These are phyloP conservation scores for Cucurbita maxima DNA, from an alignment of 306 rosid species.

Conservation along the genomic window DNA sequence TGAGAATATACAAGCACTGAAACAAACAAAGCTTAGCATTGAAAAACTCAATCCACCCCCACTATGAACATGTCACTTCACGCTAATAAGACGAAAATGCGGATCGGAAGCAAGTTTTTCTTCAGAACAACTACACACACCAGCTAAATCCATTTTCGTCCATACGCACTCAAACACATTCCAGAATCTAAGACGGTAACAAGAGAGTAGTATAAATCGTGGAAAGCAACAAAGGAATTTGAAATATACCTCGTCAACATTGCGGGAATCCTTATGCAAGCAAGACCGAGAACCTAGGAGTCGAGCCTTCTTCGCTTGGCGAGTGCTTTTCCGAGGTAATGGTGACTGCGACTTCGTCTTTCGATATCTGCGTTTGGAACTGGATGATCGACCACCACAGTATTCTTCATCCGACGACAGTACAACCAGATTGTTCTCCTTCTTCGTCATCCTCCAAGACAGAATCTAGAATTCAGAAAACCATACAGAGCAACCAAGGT, in stretches of 20 bases:
- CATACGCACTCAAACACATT: neutral
- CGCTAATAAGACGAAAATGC: neutral
- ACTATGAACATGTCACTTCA: neutral
- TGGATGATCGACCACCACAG: conserved; percentile 15
- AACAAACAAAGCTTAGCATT: neutral
- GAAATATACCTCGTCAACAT: conserved; percentile 36
- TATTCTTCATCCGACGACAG: conserved; percentile 65
- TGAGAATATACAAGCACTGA: neutral
- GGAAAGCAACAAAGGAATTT: neutral
- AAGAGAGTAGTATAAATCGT: neutral
- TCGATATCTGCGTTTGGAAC: conserved; percentile 14
- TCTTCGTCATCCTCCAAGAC: conserved; percentile 41
- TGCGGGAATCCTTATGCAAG: conserved; percentile 16
- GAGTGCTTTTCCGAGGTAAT: conserved; percentile 23
- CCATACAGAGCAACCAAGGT: neutral
- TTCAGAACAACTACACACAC: neutral
- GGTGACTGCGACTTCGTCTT: conserved; percentile 26
- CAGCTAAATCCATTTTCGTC: neutral
- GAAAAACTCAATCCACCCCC: neutral
- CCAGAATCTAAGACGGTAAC: too few relatives aligned
- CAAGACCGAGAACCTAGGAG: conserved; percentile 25
- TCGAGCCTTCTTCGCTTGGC: conserved; percentile 55
- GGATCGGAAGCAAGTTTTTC: neutral
- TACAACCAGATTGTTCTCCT: conserved; percentile 35
- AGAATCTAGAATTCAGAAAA: neutral